A percentile compares a stretch with the other conserved stretches of the same genome.
phyloP scores from a whole-genome alignment of 2,329 filamentous ascomycete genomes.

The Pseudogymnoascus destructans region DNA sequence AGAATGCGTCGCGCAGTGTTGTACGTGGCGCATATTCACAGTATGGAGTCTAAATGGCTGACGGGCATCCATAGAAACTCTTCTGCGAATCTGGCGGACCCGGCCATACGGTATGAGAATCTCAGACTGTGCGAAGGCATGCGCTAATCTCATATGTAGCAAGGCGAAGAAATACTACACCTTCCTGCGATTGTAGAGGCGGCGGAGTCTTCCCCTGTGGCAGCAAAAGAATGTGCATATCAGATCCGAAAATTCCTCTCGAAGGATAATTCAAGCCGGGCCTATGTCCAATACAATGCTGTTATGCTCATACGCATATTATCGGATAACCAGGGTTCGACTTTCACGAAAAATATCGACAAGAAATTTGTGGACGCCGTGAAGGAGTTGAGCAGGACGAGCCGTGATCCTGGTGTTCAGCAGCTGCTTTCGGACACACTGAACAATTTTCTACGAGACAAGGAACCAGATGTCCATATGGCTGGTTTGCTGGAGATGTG shows the following conservation, averaged over 20 bases:
- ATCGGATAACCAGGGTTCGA: constrained; percentile 77
- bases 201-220: constrained; percentile 80
- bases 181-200: constrained; percentile 89
- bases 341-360: constrained; percentile 85
- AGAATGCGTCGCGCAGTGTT: constrained; percentile 50
- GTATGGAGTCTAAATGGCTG: constrained; percentile 2
- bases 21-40: constrained; percentile 33
- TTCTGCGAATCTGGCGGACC: constrained; percentile 67
- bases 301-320: constrained; percentile 92
- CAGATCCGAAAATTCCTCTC: constrained; percentile 72
- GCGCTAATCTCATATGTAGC: constrained; percentile 14
- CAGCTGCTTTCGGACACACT: constrained; percentile 82
- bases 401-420: constrained; percentile 62
- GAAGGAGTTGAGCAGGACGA: constrained; percentile 60
- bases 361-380: constrained; percentile 65
- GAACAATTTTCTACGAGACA: constrained; percentile 60
- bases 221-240: constrained; percentile 68
- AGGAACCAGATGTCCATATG: constrained; percentile 62
- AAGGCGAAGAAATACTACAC: constrained; percentile 83
- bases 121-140: neutral
- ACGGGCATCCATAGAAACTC: constrained; percentile 40
- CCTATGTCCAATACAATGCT: constrained; percentile 83
- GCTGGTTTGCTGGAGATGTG: constrained; percentile 68
- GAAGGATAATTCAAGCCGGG: constrained; percentile 50
- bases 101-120: constrained; percentile 37